A percentile compares a stretch with the other conserved stretches of the same genome.
Evolutionary conservation across 129 eudicot species (phyloP).

Genomic region (Lactuca sativa): DNA sequence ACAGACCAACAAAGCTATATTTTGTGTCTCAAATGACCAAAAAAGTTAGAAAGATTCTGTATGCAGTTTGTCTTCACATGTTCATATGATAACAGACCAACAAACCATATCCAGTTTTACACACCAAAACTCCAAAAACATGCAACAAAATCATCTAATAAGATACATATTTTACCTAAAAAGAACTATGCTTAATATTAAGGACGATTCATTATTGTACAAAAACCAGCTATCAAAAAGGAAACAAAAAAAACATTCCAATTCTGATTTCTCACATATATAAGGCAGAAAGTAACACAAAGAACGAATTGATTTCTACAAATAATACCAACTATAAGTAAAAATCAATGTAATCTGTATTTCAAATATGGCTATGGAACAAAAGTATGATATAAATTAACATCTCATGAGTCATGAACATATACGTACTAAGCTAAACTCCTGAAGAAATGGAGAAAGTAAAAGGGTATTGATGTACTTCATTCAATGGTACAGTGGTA

Average conservation of each 20-base stretch:
- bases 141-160: background rate
- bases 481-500: slow-evolving; percentile 19
- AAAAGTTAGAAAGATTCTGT: background rate
- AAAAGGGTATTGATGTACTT: slow-evolving; percentile 40
- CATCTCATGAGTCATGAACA: slow-evolving; percentile 3
- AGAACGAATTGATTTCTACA: slow-evolving; percentile 21
- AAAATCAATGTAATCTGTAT: slow-evolving; percentile 15
- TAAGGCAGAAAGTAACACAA: slow-evolving; percentile 17
- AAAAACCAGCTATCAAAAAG: slow-evolving; percentile 3
- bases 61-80: background rate
- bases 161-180: background rate
- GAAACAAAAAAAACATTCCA: background rate
- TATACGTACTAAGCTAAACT: slow-evolving; percentile 24
- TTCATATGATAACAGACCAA: no score
- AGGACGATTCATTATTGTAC: background rate
- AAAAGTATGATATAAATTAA: slow-evolving; percentile 21
- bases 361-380: slow-evolving; percentile 21
- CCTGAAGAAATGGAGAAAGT: slow-evolving; percentile 42
- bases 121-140: slow-evolving; percentile 15
- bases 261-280: background rate
- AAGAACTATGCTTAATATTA: slow-evolving; percentile 9
- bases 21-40: no score
- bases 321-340: slow-evolving; percentile 1
- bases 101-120: background rate
- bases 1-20: background rate